Conservation (phyloP, 306 rosid genomes). For the Mimosa pudica region DNA sequence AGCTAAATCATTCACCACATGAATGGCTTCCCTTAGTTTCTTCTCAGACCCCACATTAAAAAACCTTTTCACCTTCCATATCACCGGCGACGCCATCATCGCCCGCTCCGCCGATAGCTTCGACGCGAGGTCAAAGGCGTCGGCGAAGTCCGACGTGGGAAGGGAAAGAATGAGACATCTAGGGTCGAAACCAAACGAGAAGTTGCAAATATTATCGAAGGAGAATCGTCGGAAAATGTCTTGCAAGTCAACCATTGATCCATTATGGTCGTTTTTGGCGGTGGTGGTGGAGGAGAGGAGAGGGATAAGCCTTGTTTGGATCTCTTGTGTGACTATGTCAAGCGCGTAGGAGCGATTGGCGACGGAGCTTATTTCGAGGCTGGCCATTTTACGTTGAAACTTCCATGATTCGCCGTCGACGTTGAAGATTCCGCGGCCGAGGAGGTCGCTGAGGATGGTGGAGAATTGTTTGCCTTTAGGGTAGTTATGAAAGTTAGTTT, state of each 20-base stretch:
- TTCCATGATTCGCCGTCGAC: conserved; percentile 74
- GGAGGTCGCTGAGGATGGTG: conserved; percentile 69
- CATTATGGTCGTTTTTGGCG: background rate
- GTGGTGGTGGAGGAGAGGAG: conserved; percentile 31
- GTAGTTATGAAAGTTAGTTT: conserved; percentile 71
- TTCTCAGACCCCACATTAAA: conserved; percentile 65
- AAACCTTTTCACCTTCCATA: conserved; percentile 67
- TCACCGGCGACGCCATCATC: conserved; percentile 49
- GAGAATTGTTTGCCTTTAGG: conserved; percentile 84
- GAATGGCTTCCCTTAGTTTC: conserved; percentile 53
- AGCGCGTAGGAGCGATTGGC: conserved; percentile 64
- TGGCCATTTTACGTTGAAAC: conserved; percentile 85
- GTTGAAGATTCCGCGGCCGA: conserved; percentile 87
- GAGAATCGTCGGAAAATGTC: conserved; percentile 75
- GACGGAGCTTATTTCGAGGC: conserved; percentile 72
- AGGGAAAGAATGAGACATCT: conserved; percentile 54
- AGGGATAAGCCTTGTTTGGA: conserved; percentile 56
- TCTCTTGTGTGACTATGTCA: conserved; percentile 50
- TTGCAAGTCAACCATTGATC: conserved; percentile 56
- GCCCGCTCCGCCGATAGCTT: conserved; percentile 75
- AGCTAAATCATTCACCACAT: conserved; percentile 49
- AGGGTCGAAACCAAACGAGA: conserved; percentile 85
- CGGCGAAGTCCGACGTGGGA: conserved; percentile 54
- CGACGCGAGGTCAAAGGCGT: conserved; percentile 64
- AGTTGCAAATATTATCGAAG: conserved; percentile 68